Evolutionary conservation across 225 moss, liverwort and hornwort species (phyloP), one percentile per base, ranked within the genome.

Genomic region (Pseudoscleropodium purum): DNA sequence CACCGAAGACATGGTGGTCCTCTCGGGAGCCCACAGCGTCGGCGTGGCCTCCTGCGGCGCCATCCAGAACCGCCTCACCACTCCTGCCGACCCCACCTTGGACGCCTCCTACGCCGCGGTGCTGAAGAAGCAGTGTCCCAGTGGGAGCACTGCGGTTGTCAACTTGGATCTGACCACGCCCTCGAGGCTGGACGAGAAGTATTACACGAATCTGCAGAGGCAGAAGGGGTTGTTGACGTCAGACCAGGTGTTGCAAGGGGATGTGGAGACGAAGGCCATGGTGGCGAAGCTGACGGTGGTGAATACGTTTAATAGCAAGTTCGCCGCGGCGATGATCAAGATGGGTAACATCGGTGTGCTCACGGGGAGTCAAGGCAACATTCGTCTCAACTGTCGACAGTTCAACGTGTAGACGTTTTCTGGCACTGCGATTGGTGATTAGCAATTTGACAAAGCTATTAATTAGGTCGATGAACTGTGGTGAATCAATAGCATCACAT

Each of bases 1-100:
- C 51, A 82, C 87, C 29, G 89, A 89, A 24, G 90, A 94, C 73
- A 93, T 94, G 93, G 93, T 94, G 34, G 82, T 85, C 16, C 66
- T 91, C 67, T 85, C 92, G 29, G 94, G 94, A 13, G 93, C 91
- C n/a, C 94, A 93, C 91, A 94, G 93, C 80, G 91, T 94, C 23
- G 94, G 94, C 13, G 65, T 59, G 21, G 89, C 90, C 7, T 62
- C 66, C 5, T 94, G 94, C 86, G 83, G 72, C 15, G 21, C 92
- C 39, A 54, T 94, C 75, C 91, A 83, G 85, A 90, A 82, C 88
- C 90, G 94, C 4, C 87, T 94, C 66, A 83, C 90, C 41, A 81
- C 85, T 30, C 75, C 90, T 0, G 18, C 85, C 7, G 93, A 94
- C 82, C 77, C 88, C 24, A 84, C 79, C 5, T 36, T 94, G 59